Evolutionary conservation across 2,329 filamentous ascomycete genomes (phyloP).

Genomic region (Cercospora zeina): DNA sequence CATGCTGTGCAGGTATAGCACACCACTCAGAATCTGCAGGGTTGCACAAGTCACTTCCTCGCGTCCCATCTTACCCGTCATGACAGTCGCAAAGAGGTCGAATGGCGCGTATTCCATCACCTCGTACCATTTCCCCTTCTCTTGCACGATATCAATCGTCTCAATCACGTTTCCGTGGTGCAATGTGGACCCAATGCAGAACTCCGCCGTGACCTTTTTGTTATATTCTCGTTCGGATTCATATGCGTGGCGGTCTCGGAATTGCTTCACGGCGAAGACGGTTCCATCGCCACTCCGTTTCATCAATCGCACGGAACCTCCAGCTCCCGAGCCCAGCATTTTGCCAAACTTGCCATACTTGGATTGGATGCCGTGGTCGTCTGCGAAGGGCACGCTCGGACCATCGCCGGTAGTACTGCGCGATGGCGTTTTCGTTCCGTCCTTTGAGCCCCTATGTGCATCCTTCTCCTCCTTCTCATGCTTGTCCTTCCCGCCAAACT

Average conservation of each 20-base stretch:
- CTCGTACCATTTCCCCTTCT: slow-evolving; percentile 93
- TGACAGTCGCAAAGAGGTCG: slow-evolving; percentile 95
- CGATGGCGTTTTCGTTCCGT: slow-evolving; percentile 33
- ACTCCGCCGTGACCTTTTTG: slow-evolving; percentile 97
- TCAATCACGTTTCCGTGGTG: slow-evolving; percentile 99
- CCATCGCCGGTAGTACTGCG: slow-evolving; percentile 38
- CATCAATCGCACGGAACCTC: slow-evolving; percentile 90
- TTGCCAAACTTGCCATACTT: slow-evolving; percentile 97
- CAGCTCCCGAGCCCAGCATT: slow-evolving; percentile 88
- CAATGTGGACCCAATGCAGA: slow-evolving; percentile 94
- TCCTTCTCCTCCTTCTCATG: slow-evolving; percentile 55
- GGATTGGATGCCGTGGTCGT: slow-evolving; percentile 84
- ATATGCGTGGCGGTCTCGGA: slow-evolving; percentile 85
- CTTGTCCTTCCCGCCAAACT: slow-evolving; percentile 64
- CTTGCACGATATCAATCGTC: slow-evolving; percentile 92
- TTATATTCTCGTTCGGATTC: slow-evolving; percentile 94
- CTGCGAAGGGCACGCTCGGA: slow-evolving; percentile 74
- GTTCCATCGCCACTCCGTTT: slow-evolving; percentile 89
- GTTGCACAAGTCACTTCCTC: slow-evolving; percentile 91
- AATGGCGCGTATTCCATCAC: slow-evolving; percentile 98
- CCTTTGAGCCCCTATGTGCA: slow-evolving; percentile 29
- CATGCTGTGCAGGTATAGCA: slow-evolving; percentile 92
- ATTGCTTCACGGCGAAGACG: slow-evolving; percentile 97
- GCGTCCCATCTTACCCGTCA: slow-evolving; percentile 95
- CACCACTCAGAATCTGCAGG: slow-evolving; percentile 89